Evolutionary conservation across 805 yeast species (phyloP), one percentile per base, ranked within the genome.

Genomic region (Monosporozyma siamensis): DNA sequence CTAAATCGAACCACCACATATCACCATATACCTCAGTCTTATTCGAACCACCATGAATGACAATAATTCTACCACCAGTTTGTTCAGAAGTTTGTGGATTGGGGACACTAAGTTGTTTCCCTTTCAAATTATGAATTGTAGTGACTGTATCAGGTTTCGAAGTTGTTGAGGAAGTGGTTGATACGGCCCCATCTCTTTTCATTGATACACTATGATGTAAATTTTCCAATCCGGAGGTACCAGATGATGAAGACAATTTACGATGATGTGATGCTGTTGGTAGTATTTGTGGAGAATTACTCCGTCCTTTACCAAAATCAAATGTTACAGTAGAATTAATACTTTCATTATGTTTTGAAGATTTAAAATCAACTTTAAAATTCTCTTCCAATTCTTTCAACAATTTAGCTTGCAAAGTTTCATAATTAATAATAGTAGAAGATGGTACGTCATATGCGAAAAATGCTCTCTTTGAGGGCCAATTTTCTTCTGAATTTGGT

Each of bases 1-100:
- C 65, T 21, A 74, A 49, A 47, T 71, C 70, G 47, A 71, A 74
- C 60, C 67, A 64, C 79, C 79, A 75, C 50, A 67, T 50, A 54
- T 74, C 79, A 22, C 75, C 73, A 21, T 61, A 52, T 9, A 73
- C 65, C 14, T 62, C 54, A 8, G 42, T 36, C 22, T 58, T 53
- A 37, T 60, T 48, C 1, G 70, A 65, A 3, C 72, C 72, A 20
- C 72, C 72, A 44, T 68, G 71, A 1, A 63, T 45, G 1, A 64
- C 49, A 6, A 67, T 39, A 6, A 53, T 49, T 20, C 50, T 50
- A 8, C 48, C 49, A 8, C 17, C 29, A 11, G 34, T 20, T 15
- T 31, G 9, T n/a, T 15, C 11, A 12, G 25, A 26, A 3, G n/a
- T 21, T 25, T 41, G 39, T 25, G 29, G 43, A 6, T 17, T 25